Evolutionary conservation across 140 eudicot genomes (phyloP), one percentile per base, ranked within the genome.

Genomic region (Flaveria floridana): DNA sequence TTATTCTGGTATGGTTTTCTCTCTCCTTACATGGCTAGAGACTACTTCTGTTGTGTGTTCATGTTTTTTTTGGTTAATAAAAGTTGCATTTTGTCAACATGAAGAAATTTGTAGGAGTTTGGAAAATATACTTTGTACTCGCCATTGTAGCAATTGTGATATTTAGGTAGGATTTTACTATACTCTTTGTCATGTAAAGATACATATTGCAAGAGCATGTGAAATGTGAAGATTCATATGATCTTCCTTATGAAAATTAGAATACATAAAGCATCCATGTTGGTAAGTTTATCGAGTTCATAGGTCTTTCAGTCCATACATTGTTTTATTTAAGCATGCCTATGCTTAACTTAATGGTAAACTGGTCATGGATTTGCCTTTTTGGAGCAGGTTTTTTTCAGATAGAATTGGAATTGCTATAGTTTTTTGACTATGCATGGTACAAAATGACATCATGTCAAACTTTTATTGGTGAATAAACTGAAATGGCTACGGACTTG

Each of bases 11-110:
- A 39, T 41, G 42, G n/a, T n/a, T 20, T 73, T 48, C 7, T 73
- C 69, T 21, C 21, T 15, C 26, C 16, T 65, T 61, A 73, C 67
- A 23, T 73, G 67, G 47, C 26, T 63, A 6, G 39, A 56, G 42
- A 41, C 71, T 20, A 39, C 55, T 18, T 20, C 70, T 59, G n/a
- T 59, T 52, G 44, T 41, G 48, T 44, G 47, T 11, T 62, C 59
- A 65, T 74, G 63, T 28, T 62, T 46, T 26, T 28, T 62, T 34
- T 42, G 55, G 47, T 16, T 61, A 12, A 25, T 19, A 47, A 71
- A 18, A 73, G 20, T 23, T 44, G 48, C 44, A 61, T 26, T 62
- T 28, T 73, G 10, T 41, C 11, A 41, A 58, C 46, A 16, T 37
- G 67, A 19, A 42, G 72, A 47, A 42, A 59, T 13, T 59, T 26